phyloP scores from a whole-genome alignment of 371 early-diverging fungal genomes.

The Syncephalastrum racemosum region DNA sequence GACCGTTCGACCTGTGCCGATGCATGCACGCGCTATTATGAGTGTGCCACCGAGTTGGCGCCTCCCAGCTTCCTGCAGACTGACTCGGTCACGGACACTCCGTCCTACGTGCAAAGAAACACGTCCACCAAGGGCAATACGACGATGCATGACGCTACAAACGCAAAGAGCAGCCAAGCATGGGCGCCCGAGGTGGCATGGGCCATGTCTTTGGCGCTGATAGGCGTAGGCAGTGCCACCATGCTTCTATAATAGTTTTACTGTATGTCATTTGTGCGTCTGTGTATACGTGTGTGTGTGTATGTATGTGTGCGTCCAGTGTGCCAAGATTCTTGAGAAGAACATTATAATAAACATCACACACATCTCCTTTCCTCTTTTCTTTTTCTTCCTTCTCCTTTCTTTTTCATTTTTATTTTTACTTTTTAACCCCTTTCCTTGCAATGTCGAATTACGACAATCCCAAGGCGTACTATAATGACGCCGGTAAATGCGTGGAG shows the following conservation, averaged over 20 bases:
- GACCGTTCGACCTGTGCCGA: constrained; percentile 3
- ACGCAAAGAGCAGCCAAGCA: no score
- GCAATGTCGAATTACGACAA: constrained; percentile 12
- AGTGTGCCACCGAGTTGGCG: constrained; percentile 5
- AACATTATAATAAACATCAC: no score
- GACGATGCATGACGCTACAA: no score
- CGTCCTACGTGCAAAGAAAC: constrained; percentile 4
- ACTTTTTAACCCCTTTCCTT: not conserved
- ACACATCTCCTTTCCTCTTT: not conserved
- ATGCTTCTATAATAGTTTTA: no score
- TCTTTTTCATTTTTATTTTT: constrained; percentile 10
- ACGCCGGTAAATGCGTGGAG: constrained; percentile 10
- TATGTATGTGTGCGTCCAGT: no score
- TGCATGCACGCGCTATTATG: constrained; percentile 10
- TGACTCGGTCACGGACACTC: not conserved
- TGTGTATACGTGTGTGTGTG: no score
- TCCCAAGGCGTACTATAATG: constrained; percentile 22
- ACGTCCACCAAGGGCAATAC: no score
- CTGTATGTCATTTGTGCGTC: no score
- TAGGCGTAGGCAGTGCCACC: no score
- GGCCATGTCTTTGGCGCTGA: no score
- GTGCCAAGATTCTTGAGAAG: no score
- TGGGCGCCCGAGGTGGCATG: no score
- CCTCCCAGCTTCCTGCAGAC: constrained; percentile 13
- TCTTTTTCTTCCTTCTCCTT: constrained; percentile 3